Conservation (phyloP, 2,329 filamentous ascomycete species). For the Meredithiella fracta region DNA sequence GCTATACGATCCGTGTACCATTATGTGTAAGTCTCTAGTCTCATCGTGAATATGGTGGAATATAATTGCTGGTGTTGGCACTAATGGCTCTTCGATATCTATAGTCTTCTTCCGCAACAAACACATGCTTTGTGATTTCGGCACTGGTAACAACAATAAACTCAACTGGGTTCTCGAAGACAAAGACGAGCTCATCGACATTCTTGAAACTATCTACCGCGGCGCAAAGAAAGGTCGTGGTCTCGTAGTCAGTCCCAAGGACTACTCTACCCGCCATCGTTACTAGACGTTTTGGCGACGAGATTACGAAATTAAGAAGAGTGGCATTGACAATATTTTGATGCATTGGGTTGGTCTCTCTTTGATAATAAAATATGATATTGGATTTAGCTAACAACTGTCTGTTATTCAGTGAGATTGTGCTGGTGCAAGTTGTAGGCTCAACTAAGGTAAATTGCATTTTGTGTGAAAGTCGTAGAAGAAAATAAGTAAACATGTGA, state of each 20-base stretch:
- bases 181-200: constrained; percentile 97
- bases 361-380: constrained; percentile 7
- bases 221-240: constrained; percentile 97
- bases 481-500: background rate
- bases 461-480: background rate
- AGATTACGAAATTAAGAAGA: no score
- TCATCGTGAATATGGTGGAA: no score
- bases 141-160: constrained; percentile 98
- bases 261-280: constrained; percentile 25
- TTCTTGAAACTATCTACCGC: constrained; percentile 92
- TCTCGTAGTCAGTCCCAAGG: constrained; percentile 88
- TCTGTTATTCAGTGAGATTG: no score
- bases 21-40: constrained; percentile 71
- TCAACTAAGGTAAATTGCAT: background rate
- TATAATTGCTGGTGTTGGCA: no score
- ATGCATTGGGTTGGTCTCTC: constrained; percentile 19
- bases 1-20: constrained; percentile 76
- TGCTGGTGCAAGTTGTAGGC: background rate
- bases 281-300: constrained; percentile 18
- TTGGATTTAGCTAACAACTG: background rate
- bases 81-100: background rate
- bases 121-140: constrained; percentile 97
- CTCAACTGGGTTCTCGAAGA: constrained; percentile 88
- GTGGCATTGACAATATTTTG: background rate
- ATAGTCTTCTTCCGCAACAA: constrained; percentile 81